These are phyloP conservation scores for Suhomyces wounanorum DNA, from an alignment of 1,139 yeast species.

Conservation along the genomic window DNA sequence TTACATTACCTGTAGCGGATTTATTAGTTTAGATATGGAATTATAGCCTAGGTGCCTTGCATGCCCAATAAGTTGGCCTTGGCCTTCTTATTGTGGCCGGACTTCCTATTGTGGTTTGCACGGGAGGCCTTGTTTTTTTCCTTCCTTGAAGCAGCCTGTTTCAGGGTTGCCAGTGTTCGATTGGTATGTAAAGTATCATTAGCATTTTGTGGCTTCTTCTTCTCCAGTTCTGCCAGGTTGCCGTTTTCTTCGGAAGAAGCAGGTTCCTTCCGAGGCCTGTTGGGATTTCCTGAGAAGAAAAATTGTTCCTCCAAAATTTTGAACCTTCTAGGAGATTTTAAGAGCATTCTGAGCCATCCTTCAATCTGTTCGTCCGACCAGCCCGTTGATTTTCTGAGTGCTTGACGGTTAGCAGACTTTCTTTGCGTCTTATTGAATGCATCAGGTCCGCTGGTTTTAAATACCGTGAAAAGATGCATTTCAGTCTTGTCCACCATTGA, in stretches of 20 bases:
- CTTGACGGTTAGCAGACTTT: constrained; percentile 52
- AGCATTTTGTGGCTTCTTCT: neutral
- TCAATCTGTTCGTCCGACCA: constrained; percentile 93
- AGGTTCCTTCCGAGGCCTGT: constrained; percentile 19
- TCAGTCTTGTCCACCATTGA: constrained; percentile 40
- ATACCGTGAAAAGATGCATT: constrained; percentile 56
- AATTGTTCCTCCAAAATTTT: constrained; percentile 63
- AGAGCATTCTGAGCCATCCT: constrained; percentile 85
- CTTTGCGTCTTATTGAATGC: constrained; percentile 54
- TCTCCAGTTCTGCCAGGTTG: neutral
- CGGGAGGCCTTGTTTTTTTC: constrained; percentile 57
- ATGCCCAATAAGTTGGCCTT: constrained; percentile 23
- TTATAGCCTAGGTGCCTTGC: constrained; percentile 13
- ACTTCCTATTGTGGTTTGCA: constrained; percentile 67
- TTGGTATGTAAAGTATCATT: neutral
- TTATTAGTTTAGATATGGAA: neutral
- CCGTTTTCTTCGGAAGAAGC: neutral
- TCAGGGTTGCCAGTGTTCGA: constrained; percentile 7
- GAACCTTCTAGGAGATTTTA: constrained; percentile 62
- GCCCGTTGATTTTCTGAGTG: constrained; percentile 51
- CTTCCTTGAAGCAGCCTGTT: constrained; percentile 39
- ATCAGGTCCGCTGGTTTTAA: constrained; percentile 50
- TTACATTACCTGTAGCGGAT: neutral
- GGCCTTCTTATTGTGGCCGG: constrained; percentile 58
- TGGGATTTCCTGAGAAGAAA: constrained; percentile 46